Evolutionary conservation across 2,329 filamentous ascomycete species (phyloP).

Genomic region (Shiraia sp.): DNA sequence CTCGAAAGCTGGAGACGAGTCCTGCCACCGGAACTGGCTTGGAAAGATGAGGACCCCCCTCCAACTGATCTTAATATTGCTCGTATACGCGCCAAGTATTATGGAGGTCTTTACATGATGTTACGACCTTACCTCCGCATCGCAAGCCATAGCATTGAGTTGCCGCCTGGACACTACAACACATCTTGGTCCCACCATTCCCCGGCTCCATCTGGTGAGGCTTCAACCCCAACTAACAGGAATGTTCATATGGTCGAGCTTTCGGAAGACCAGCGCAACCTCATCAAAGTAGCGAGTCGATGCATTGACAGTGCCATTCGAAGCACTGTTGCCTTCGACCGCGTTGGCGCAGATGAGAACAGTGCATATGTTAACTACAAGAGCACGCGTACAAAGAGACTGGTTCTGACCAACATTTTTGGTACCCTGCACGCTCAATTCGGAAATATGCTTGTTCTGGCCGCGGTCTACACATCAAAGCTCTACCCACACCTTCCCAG

Average conservation of each 20-base stretch:
- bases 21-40: slow-evolving; percentile 59
- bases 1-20: slow-evolving; percentile 59
- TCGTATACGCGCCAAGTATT: slow-evolving; percentile 89
- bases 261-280: slow-evolving; percentile 25
- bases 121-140: slow-evolving; percentile 75
- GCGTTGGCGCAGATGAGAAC: slow-evolving; percentile 49
- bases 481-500: slow-evolving; percentile 37
- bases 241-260: slow-evolving; percentile 35
- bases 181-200: slow-evolving; percentile 48
- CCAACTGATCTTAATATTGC: slow-evolving; percentile 78
- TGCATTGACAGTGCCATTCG: slow-evolving; percentile 67
- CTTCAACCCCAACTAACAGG: slow-evolving; percentile 13
- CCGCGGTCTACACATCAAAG: slow-evolving; percentile 73
- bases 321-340: slow-evolving; percentile 83
- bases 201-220: slow-evolving; percentile 49
- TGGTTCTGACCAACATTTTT: slow-evolving; percentile 93
- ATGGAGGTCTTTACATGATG: slow-evolving; percentile 87
- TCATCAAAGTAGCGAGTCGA: slow-evolving; percentile 32
- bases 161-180: slow-evolving; percentile 33
- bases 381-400: slow-evolving; percentile 63
- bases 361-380: slow-evolving; percentile 50
- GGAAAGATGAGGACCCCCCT: slow-evolving; percentile 70
- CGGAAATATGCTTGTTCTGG: slow-evolving; percentile 90
- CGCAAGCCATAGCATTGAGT: slow-evolving; percentile 57
- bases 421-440: slow-evolving; percentile 93